Conservation (phyloP, 2,329 filamentous ascomycete species). For the Myriosclerotinia curreyana region DNA sequence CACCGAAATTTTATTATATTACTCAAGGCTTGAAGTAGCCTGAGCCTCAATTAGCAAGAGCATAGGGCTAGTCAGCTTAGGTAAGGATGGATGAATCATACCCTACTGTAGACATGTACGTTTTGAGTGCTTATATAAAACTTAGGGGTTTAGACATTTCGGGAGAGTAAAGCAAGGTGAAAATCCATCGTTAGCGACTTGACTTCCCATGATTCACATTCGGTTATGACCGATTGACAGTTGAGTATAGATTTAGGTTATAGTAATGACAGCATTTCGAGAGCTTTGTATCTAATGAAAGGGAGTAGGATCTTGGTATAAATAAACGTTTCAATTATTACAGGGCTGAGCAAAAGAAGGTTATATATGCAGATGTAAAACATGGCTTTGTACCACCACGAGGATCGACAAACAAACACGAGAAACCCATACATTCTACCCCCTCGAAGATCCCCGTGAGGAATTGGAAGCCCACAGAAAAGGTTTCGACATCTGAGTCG, state of each 20-base stretch:
- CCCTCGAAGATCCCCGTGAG: neutral
- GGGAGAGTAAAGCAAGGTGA: neutral
- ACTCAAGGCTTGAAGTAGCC: neutral
- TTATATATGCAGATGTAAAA: slow-evolving; percentile 1
- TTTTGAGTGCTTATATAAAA: neutral
- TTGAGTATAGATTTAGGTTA: too few species aligned
- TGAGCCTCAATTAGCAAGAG: neutral
- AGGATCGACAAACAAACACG: neutral
- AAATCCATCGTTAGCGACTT: neutral
- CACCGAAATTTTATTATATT: neutral
- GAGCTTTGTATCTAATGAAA: too few species aligned
- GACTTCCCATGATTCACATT: neutral
- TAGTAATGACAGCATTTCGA: too few species aligned
- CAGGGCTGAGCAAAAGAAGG: slow-evolving; percentile 5
- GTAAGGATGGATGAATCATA: neutral
- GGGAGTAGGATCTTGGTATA: neutral
- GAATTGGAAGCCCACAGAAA: neutral
- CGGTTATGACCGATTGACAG: neutral
- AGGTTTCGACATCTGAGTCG: slow-evolving; percentile 4
- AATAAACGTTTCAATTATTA: neutral
- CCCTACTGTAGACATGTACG: neutral
- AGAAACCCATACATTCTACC: neutral
- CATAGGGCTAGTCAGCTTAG: slow-evolving; percentile 8
- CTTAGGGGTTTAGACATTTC: neutral
- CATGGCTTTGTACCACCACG: slow-evolving; percentile 6